phyloP scores from a whole-genome alignment of 345 rosid species.

The Salix udensis region DNA sequence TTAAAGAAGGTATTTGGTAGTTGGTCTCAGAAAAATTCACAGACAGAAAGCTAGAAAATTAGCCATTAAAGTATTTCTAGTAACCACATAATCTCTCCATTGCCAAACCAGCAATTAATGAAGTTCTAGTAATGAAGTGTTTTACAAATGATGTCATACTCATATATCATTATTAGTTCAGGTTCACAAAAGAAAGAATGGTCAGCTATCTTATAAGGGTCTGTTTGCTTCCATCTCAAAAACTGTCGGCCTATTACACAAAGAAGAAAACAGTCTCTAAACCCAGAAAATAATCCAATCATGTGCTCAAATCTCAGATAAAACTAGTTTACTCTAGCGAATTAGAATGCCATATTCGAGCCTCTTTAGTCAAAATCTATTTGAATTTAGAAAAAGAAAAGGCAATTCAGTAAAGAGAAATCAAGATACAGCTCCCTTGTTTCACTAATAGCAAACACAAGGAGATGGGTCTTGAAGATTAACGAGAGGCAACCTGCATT shows the following conservation, averaged over 20 bases:
- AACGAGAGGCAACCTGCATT: conserved; percentile 65
- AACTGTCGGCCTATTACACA: neutral
- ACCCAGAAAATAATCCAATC: neutral
- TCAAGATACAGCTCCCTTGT: neutral
- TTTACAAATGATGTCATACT: neutral
- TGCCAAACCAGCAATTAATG: neutral
- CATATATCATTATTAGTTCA: neutral
- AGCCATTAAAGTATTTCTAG: neutral
- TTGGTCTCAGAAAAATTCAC: neutral
- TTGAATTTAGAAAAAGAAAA: neutral
- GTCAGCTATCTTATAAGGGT: neutral
- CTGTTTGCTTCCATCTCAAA: neutral
- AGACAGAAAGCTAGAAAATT: neutral
- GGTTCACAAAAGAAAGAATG: neutral
- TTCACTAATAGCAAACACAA: neutral
- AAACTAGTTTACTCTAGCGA: neutral
- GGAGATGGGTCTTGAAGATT: neutral
- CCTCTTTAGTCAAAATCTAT: neutral
- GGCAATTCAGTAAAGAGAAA: neutral
- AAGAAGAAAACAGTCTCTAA: neutral
- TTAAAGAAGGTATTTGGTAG: neutral
- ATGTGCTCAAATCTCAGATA: neutral
- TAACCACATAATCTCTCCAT: neutral
- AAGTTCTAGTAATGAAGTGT: neutral
- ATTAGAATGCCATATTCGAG: neutral